Percentiles rank a stretch among this genome's conserved stretches.
Conservation (phyloP, 2,329 filamentous ascomycete genomes). For the Talaromyces sp. region DNA sequence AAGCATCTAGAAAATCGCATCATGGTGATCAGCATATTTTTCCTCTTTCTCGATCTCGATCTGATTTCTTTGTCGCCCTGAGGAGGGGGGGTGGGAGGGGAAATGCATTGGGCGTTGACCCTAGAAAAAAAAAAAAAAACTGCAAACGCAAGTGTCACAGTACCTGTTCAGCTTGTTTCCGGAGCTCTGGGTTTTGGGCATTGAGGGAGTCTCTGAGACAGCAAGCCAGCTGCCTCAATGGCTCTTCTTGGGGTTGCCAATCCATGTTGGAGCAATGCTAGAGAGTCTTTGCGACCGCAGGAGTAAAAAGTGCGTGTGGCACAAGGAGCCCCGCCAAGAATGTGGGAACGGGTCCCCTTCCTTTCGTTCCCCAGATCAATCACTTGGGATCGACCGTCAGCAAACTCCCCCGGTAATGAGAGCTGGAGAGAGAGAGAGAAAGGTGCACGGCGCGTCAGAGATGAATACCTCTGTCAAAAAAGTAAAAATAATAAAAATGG, state of each 20-base stretch:
- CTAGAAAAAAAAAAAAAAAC: constrained; percentile 13
- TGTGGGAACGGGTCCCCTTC: constrained; percentile 27
- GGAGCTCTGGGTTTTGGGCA: constrained; percentile 74
- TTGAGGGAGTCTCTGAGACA: constrained; percentile 92
- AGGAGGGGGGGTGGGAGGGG: neutral
- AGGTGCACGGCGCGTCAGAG: too few species aligned
- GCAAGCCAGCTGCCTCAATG: constrained; percentile 82
- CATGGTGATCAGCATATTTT: constrained; percentile 20
- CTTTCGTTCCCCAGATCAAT: constrained; percentile 6
- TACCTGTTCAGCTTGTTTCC: constrained; percentile 88
- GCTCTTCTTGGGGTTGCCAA: constrained; percentile 90
- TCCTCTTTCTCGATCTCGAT: neutral
- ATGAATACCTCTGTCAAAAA: neutral
- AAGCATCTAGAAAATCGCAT: constrained; percentile 70
- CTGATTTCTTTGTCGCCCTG: neutral
- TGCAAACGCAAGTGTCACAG: neutral
- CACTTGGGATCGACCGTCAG: too few species aligned
- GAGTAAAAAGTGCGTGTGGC: constrained; percentile 29
- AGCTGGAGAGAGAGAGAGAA: neutral
- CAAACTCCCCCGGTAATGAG: neutral
- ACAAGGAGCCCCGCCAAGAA: constrained; percentile 30
- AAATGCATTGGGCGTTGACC: neutral
- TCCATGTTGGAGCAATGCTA: constrained; percentile 61
- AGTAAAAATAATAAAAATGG: neutral
- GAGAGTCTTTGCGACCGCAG: constrained; percentile 22